Evolutionary conservation across 306 rosid species (phyloP).

Genomic region (Hippophae gyantsensis): DNA sequence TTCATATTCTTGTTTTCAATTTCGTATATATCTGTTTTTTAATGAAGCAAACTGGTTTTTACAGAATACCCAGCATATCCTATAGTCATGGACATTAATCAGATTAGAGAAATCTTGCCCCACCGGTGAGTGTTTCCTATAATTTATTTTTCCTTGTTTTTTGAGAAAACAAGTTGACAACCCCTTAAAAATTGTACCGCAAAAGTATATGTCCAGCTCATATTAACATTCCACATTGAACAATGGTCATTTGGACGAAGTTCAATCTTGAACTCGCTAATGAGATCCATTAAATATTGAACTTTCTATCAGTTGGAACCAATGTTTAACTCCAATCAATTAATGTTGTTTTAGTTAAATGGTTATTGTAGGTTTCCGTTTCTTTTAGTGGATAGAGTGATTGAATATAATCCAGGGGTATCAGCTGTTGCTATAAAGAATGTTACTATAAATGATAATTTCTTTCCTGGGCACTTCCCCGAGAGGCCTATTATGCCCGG

Average conservation of each 20-base stretch:
- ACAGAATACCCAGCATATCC: slow-evolving; percentile 76
- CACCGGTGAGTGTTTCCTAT: slow-evolving; percentile 40
- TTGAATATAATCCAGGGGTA: slow-evolving; percentile 38
- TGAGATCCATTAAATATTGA: too few species aligned
- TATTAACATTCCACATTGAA: too few species aligned
- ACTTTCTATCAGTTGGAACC: too few species aligned
- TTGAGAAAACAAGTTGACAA: background rate
- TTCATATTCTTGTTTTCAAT: background rate
- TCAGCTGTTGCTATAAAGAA: slow-evolving; percentile 41
- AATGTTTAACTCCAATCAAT: too few species aligned
- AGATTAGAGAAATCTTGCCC: slow-evolving; percentile 78
- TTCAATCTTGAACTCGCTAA: too few species aligned
- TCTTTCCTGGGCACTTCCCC: slow-evolving; percentile 91
- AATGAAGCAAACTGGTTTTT: slow-evolving; percentile 3
- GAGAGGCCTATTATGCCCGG: slow-evolving; percentile 99
- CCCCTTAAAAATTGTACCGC: background rate
- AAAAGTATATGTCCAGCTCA: too few species aligned
- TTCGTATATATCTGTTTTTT: background rate
- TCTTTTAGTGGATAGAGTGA: slow-evolving; percentile 85
- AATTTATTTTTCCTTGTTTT: background rate
- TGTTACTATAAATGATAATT: slow-evolving; percentile 80
- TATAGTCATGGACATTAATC: slow-evolving; percentile 68
- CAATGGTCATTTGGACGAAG: too few species aligned
- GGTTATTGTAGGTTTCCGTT: slow-evolving; percentile 59
- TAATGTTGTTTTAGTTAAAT: background rate